These are phyloP conservation scores for Cutaneotrichosporon spelunceum DNA, from an alignment of 1,284 basidiomycete species.

Conservation along the genomic window DNA sequence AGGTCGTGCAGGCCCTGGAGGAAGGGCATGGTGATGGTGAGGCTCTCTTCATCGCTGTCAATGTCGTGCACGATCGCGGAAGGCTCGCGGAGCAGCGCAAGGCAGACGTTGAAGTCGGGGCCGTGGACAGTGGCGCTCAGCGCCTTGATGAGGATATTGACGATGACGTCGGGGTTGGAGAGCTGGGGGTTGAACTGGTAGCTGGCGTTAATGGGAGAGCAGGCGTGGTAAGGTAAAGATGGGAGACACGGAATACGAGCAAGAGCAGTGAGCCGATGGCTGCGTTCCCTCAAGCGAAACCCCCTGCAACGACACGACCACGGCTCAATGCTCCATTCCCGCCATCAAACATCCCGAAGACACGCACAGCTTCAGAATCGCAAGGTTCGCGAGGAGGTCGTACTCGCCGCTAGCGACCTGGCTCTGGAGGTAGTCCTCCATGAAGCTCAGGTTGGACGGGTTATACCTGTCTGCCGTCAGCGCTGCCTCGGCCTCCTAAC, in stretches of 20 bases:
- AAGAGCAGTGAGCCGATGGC: neutral
- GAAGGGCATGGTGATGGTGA: slow-evolving; percentile 69
- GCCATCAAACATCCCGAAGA: neutral
- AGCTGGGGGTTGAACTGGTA: slow-evolving; percentile 96
- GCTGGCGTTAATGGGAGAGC: slow-evolving; percentile 52
- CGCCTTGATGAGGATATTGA: slow-evolving; percentile 92
- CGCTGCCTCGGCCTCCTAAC: slow-evolving; percentile 39
- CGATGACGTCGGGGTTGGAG: slow-evolving; percentile 85
- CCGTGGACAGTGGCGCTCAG: slow-evolving; percentile 71
- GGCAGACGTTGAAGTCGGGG: slow-evolving; percentile 84
- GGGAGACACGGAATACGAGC: neutral
- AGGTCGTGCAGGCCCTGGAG: slow-evolving; percentile 71
- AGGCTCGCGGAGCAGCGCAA: slow-evolving; percentile 62
- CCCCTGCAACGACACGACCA: neutral
- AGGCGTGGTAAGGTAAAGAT: neutral
- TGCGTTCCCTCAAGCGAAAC: neutral
- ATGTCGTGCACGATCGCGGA: slow-evolving; percentile 53
- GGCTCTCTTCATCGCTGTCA: slow-evolving; percentile 67
- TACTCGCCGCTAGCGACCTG: slow-evolving; percentile 87
- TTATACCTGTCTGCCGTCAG: slow-evolving; percentile 76
- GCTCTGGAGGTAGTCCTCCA: slow-evolving; percentile 91
- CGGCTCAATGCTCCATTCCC: neutral
- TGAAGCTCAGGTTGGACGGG: slow-evolving; percentile 82
- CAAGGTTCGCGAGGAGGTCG: slow-evolving; percentile 86
- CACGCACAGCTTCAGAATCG: slow-evolving; percentile 69